These are phyloP conservation scores for Dipodascus albidus DNA, from an alignment of 805 yeast species.

Conservation along the genomic window DNA sequence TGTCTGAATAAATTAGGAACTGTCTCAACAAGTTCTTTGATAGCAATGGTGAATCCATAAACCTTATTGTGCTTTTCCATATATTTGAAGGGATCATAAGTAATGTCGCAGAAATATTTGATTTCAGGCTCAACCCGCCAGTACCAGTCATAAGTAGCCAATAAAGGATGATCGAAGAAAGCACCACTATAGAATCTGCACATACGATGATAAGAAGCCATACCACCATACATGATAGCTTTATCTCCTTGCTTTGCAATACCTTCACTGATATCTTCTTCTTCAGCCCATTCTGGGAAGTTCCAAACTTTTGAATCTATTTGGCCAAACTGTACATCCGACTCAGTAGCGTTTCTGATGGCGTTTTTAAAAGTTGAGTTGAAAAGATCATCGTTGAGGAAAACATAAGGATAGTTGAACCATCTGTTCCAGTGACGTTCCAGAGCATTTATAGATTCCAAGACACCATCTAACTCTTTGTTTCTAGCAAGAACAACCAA, in stretches of 20 bases:
- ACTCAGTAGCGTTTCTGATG: conserved; percentile 42
- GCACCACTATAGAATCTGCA: conserved; percentile 84
- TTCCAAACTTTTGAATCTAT: conserved; percentile 58
- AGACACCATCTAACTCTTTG: conserved; percentile 65
- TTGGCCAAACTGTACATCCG: conserved; percentile 61
- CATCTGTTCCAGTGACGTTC: conserved; percentile 89
- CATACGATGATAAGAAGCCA: conserved; percentile 84
- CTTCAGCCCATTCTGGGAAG: conserved; percentile 40
- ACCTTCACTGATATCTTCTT: conserved; percentile 38
- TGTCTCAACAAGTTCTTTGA: conserved; percentile 70
- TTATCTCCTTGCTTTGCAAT: conserved; percentile 73
- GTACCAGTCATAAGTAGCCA: conserved; percentile 71
- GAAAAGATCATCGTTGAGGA: conserved; percentile 73
- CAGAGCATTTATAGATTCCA: conserved; percentile 57
- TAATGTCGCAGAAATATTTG: conserved; percentile 77
- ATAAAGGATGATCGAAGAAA: conserved; percentile 70
- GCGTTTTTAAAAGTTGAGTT: conserved; percentile 46
- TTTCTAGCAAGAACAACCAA: conserved; percentile 78
- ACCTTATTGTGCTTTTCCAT: conserved; percentile 60
- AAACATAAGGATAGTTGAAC: conserved; percentile 89
- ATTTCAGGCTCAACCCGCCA: conserved; percentile 96
- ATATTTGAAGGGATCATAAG: conserved; percentile 81
- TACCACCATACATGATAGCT: conserved; percentile 70
- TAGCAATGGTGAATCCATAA: conserved; percentile 77
- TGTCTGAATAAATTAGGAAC: conserved; percentile 71